A percentile compares a stretch with the other conserved stretches of the same genome.
Evolutionary conservation across 805 yeast genomes (phyloP).

Genomic region (Cyberlindnera suaveolens): DNA sequence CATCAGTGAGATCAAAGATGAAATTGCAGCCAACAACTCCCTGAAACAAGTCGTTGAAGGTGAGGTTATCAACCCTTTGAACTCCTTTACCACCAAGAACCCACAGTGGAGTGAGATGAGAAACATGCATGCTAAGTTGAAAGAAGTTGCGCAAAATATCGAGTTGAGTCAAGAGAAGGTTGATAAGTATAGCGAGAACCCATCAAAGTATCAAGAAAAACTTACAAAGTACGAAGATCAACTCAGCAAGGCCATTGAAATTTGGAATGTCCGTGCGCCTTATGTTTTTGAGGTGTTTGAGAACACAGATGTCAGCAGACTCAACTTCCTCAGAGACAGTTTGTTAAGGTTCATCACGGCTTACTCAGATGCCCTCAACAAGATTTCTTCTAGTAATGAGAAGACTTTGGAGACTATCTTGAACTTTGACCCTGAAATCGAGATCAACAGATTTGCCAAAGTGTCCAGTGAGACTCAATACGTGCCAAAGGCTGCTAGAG

Average conservation of each 20-base stretch:
- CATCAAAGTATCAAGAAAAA: constrained; percentile 19
- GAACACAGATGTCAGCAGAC: constrained; percentile 58
- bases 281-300: constrained; percentile 71
- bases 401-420: constrained; percentile 58
- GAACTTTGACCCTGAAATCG: constrained; percentile 55
- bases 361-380: constrained; percentile 44
- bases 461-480: constrained; percentile 26
- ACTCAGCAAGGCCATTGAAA: constrained; percentile 38
- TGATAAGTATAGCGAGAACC: constrained; percentile 27
- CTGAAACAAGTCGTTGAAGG: constrained; percentile 40
- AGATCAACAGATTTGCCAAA: constrained; percentile 49
- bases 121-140: constrained; percentile 35
- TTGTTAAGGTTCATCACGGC: constrained; percentile 62
- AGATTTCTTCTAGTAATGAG: constrained; percentile 47
- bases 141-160: constrained; percentile 36
- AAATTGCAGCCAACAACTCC: constrained; percentile 43
- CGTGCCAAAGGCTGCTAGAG: constrained; percentile 24
- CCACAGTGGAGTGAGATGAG: constrained; percentile 50
- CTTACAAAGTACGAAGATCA: constrained; percentile 33
- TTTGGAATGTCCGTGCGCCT: constrained; percentile 79
- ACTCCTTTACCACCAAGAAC: constrained; percentile 47
- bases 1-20: constrained; percentile 36
- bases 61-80: constrained; percentile 51
- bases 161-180: constrained; percentile 36
- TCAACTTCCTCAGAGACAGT: constrained; percentile 55